Conservation (phyloP, 371 early-diverging fungal genomes). For the Mortierella sp. region DNA sequence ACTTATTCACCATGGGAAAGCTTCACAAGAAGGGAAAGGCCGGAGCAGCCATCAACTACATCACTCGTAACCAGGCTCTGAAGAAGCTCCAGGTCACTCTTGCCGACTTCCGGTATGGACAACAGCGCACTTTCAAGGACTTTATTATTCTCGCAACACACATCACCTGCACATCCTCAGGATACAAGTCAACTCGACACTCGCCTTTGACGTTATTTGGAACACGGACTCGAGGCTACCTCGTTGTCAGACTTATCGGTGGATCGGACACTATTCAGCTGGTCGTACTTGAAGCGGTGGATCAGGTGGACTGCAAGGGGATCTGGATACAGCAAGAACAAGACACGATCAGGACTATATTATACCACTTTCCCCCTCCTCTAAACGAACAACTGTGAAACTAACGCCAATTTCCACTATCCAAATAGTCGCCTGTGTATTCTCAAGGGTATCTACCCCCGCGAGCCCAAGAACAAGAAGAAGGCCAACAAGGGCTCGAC, state of each 20-base stretch:
- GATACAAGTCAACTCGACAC: neutral
- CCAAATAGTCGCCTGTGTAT: constrained; percentile 92
- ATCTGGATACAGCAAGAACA: neutral
- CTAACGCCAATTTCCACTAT: neutral
- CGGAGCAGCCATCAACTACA: constrained; percentile 94
- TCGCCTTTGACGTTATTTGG: neutral
- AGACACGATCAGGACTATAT: neutral
- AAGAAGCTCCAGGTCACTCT: constrained; percentile 95
- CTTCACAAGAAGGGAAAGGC: constrained; percentile 90
- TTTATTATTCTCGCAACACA: neutral
- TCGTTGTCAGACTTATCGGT: neutral
- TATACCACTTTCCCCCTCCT: neutral
- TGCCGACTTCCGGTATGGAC: constrained; percentile 89
- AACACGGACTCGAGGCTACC: neutral
- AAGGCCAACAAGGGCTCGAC: constrained; percentile 95
- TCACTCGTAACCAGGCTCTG: constrained; percentile 91
- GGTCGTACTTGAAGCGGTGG: too few species aligned
- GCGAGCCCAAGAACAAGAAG: constrained; percentile 95
- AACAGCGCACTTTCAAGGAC: constrained; percentile 6
- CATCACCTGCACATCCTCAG: neutral
- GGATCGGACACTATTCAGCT: neutral
- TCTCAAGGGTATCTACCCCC: constrained; percentile 98
- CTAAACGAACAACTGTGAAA: neutral
- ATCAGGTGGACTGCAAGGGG: neutral
- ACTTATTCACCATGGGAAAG: constrained; percentile 74